phyloP scores from a whole-genome alignment of 352 stramenopile genomes.

The Thraustochytrium striatum region DNA sequence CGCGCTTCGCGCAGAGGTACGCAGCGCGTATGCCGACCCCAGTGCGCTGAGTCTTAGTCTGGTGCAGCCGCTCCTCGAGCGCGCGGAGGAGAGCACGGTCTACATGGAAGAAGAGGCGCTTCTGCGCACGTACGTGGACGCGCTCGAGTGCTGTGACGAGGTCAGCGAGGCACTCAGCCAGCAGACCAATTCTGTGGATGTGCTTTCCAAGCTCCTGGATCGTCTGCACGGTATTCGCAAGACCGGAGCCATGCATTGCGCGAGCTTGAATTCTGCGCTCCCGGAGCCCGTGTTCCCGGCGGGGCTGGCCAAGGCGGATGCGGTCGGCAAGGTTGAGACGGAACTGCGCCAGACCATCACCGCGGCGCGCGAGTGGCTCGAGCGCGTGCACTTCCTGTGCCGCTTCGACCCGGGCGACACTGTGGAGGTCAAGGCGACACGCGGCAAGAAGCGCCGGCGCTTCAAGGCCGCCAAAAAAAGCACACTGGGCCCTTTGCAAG shows the following conservation, averaged over 20 bases:
- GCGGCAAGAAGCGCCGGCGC: slow-evolving; percentile 27
- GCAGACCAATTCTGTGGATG: not conserved
- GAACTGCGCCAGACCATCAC: not conserved
- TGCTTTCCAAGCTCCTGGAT: slow-evolving; percentile 5
- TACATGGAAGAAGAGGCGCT: slow-evolving; percentile 23
- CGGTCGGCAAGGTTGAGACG: slow-evolving; percentile 26
- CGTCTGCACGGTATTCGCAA: slow-evolving; percentile 16
- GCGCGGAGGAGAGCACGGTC: not conserved
- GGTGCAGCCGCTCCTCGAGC: not conserved
- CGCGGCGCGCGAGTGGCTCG: not conserved
- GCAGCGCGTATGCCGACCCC: not conserved
- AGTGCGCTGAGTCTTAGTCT: too few species aligned
- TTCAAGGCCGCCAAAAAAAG: slow-evolving; percentile 5
- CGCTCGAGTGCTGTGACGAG: slow-evolving; percentile 6
- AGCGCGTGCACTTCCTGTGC: slow-evolving; percentile 37
- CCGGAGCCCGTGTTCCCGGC: not conserved
- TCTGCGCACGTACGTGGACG: not conserved
- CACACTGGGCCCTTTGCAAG: slow-evolving; percentile 29
- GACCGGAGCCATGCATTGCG: too few species aligned
- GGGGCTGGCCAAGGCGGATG: not conserved
- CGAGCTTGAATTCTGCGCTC: too few species aligned
- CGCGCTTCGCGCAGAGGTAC: not conserved
- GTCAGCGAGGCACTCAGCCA: not conserved
- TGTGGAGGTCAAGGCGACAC: not conserved
- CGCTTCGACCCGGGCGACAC: slow-evolving; percentile 23